These are phyloP conservation scores for Erucastrum elatum DNA, from an alignment of 345 rosid genomes.

Conservation along the genomic window DNA sequence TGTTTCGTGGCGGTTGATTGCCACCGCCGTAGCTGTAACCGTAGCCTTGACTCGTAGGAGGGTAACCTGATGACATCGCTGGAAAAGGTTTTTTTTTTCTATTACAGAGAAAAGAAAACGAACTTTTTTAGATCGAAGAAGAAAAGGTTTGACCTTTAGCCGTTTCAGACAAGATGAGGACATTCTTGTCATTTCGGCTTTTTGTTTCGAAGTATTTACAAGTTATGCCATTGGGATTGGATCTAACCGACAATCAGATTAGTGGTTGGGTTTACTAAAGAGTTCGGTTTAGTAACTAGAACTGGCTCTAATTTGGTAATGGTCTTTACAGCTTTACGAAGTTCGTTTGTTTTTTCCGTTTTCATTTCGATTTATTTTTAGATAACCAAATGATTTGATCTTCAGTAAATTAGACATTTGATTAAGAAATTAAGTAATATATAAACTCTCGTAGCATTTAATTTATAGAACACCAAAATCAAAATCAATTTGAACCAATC, in stretches of 20 bases:
- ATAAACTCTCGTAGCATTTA: no score
- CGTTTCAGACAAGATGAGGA: constrained; percentile 19
- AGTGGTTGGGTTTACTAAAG: neutral
- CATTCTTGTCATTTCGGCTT: neutral
- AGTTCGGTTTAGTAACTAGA: neutral
- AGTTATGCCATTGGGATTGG: constrained; percentile 12
- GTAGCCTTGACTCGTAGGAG: constrained; percentile 62
- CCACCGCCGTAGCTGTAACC: constrained; percentile 45
- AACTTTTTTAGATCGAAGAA: neutral
- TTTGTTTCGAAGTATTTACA: constrained; percentile 4
- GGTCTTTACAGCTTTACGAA: no score
- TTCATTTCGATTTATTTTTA: no score
- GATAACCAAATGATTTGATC: no score
- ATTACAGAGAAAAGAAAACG: neutral
- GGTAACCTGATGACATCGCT: constrained; percentile 28
- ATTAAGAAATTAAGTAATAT: no score
- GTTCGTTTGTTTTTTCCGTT: no score
- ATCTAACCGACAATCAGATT: constrained; percentile 28
- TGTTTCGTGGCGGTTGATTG: constrained; percentile 27
- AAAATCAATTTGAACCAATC: no score
- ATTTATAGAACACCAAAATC: no score
- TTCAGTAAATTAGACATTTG: no score
- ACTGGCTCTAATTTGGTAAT: no score
- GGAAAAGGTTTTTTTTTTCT: neutral
- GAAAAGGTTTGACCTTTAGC: constrained; percentile 15